Percentiles rank a stretch among this genome's conserved stretches.
Conservation (phyloP, 2,329 filamentous ascomycete genomes). For the Trichoderma citrinoviride region DNA sequence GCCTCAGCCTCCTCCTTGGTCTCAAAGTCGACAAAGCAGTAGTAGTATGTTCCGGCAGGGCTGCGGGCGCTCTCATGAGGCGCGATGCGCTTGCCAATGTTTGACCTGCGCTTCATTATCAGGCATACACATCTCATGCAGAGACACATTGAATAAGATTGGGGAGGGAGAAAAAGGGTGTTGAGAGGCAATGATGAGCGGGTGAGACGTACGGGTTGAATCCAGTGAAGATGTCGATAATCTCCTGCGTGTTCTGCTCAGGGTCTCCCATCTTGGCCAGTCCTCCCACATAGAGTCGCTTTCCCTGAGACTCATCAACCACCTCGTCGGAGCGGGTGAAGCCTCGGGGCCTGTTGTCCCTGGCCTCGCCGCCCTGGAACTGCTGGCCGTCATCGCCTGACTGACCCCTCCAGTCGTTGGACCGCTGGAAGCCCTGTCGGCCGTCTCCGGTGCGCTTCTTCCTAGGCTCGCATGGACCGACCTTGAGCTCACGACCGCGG, state of each 20-base stretch:
- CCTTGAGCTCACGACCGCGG: slow-evolving; percentile 58
- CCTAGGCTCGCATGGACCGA: slow-evolving; percentile 64
- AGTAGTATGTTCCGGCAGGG: slow-evolving; percentile 57
- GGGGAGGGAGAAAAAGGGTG: not conserved
- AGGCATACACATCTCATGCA: not conserved
- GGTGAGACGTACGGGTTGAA: slow-evolving; percentile 39
- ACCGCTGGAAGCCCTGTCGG: slow-evolving; percentile 38
- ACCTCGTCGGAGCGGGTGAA: slow-evolving; percentile 35
- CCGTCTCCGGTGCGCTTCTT: slow-evolving; percentile 27
- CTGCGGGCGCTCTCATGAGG: slow-evolving; percentile 54
- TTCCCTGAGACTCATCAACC: slow-evolving; percentile 32
- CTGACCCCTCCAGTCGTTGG: slow-evolving; percentile 44
- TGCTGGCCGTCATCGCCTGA: slow-evolving; percentile 22
- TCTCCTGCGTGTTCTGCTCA: slow-evolving; percentile 44
- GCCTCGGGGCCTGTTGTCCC: slow-evolving; percentile 31
- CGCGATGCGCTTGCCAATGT: slow-evolving; percentile 54
- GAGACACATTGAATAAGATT: not conserved
- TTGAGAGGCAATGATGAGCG: not conserved
- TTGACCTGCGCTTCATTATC: slow-evolving; percentile 21
- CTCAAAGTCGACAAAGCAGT: slow-evolving; percentile 64
- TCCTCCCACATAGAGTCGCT: slow-evolving; percentile 51
- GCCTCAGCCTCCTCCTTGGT: slow-evolving; percentile 51
- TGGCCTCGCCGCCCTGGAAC: slow-evolving; percentile 4
- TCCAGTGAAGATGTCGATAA: slow-evolving; percentile 46
- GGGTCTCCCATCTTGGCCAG: slow-evolving; percentile 50